Conservation (phyloP, 1,284 basidiomycete species). For the Singerocomus inundabilis region DNA sequence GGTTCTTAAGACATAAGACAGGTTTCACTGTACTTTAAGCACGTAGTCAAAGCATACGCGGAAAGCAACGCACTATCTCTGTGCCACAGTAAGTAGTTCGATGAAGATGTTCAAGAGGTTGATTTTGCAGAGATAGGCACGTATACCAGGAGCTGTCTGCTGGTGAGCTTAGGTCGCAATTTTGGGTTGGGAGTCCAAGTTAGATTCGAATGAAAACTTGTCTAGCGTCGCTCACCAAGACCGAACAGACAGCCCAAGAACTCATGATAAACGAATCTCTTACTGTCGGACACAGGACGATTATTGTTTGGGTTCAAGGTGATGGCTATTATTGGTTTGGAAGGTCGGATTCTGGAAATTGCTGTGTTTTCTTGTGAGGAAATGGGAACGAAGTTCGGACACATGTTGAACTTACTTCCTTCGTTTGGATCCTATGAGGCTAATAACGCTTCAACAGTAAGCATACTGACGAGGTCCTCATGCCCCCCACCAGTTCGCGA, state of each 20-base stretch:
- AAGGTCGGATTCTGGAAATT: neutral
- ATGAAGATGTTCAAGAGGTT: constrained; percentile 6
- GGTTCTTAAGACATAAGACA: neutral
- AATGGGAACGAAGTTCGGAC: neutral
- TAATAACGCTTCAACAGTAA: no score
- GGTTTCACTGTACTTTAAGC: constrained; percentile 18
- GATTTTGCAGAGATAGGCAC: constrained; percentile 2
- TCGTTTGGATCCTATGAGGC: no score
- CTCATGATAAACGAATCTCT: neutral
- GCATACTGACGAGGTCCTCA: neutral
- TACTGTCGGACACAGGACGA: neutral
- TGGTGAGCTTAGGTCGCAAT: neutral
- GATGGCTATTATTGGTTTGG: no score
- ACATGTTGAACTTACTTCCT: no score
- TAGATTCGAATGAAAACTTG: constrained; percentile 3
- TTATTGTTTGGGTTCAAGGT: neutral
- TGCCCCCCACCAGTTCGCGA: neutral
- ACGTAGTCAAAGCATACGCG: constrained; percentile 18
- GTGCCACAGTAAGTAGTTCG: constrained; percentile 4
- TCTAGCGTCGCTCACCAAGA: constrained; percentile 5
- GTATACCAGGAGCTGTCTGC: constrained; percentile 4
- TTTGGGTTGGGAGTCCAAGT: neutral
- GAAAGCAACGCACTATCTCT: constrained; percentile 11
- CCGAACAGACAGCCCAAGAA: constrained; percentile 1
- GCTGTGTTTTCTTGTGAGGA: neutral